These are phyloP conservation scores for Dipteronia sinensis DNA, from an alignment of 345 rosid genomes.

Conservation along the genomic window DNA sequence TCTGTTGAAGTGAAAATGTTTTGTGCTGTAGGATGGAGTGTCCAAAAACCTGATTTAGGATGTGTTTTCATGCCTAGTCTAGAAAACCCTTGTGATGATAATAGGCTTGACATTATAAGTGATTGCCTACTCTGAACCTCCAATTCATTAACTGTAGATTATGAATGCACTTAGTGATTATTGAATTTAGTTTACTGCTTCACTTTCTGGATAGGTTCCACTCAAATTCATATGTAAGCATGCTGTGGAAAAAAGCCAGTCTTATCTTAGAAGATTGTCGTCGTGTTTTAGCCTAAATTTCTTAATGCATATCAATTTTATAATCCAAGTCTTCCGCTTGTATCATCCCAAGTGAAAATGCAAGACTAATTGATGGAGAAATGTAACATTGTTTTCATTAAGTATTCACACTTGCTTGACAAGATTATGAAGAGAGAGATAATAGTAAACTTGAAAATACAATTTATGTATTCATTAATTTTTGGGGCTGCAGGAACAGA, in stretches of 20 bases:
- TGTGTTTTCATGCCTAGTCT: neutral
- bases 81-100: neutral
- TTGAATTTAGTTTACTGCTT: neutral
- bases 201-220: neutral
- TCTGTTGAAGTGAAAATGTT: neutral
- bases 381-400: neutral
- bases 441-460: neutral
- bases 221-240: neutral
- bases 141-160: too few species aligned
- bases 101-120: neutral
- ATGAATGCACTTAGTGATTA: neutral
- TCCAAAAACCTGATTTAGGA: neutral
- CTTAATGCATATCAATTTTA: conserved; percentile 4
- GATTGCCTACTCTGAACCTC: neutral
- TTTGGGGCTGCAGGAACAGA: neutral
- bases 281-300: neutral
- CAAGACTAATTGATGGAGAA: neutral
- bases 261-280: neutral
- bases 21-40: neutral
- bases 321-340: neutral
- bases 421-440: neutral
- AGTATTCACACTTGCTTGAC: neutral
- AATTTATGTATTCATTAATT: neutral
- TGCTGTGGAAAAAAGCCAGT: neutral
- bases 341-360: neutral